phyloP scores from a whole-genome alignment of 2,329 filamentous ascomycete genomes.

The Aspergillus calidoustus region DNA sequence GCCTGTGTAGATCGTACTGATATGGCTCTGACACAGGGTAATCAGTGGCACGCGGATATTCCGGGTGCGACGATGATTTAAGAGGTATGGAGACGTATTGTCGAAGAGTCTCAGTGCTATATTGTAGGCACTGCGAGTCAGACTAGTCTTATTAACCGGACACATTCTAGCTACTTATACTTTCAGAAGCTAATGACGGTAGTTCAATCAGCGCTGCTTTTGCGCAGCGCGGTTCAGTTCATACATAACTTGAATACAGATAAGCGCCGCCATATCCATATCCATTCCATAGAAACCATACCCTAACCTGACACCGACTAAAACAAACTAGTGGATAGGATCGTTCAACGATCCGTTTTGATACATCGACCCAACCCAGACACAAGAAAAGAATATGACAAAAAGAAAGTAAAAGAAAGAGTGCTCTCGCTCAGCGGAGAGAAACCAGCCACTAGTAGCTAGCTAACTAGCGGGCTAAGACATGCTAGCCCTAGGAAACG shows the following conservation, averaged over 20 bases:
- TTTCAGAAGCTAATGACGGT: neutral
- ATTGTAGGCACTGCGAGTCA: neutral
- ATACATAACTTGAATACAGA: neutral
- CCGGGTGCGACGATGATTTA: too few species aligned
- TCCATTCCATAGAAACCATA: neutral
- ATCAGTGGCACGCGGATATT: too few species aligned
- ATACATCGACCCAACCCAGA: slow-evolving; percentile 6
- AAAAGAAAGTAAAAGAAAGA: slow-evolving; percentile 5
- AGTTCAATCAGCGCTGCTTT: neutral
- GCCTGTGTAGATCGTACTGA: too few species aligned
- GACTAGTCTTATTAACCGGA: neutral
- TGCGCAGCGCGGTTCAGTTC: neutral
- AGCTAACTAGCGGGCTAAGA: neutral
- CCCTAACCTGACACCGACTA: neutral
- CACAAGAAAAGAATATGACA: slow-evolving; percentile 13
- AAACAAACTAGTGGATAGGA: neutral
- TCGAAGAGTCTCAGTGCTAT: neutral
- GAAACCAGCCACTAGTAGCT: neutral
- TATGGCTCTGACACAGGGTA: too few species aligned
- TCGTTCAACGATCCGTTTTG: slow-evolving; percentile 13
- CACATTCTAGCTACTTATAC: neutral
- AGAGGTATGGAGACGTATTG: neutral
- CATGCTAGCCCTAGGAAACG: slow-evolving; percentile 8
- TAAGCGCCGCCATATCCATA: neutral
- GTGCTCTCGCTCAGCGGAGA: neutral